phyloP scores from a whole-genome alignment of 2,329 filamentous ascomycete genomes.

The Trichoderma sp. region DNA sequence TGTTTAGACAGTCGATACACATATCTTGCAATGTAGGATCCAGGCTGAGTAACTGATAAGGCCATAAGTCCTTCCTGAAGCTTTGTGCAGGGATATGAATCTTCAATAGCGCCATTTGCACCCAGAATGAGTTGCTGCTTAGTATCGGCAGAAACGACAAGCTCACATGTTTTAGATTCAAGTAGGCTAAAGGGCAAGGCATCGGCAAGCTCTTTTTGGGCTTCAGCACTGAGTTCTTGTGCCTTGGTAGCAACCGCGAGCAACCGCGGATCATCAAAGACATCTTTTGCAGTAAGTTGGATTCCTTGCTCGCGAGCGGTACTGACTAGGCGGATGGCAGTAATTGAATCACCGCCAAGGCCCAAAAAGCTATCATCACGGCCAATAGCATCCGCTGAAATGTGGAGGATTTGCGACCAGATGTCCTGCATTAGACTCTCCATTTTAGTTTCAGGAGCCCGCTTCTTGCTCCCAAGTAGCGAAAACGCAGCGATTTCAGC shows the following conservation, averaged over 20 bases:
- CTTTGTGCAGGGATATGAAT: conserved; percentile 43
- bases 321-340: conserved; percentile 23
- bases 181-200: conserved; percentile 6
- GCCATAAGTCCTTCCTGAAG: conserved; percentile 45
- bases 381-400: conserved; percentile 23
- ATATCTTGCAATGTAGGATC: conserved; percentile 40
- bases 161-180: neutral
- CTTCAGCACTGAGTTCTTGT: neutral
- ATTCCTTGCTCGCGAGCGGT: conserved; percentile 20
- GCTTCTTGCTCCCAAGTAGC: conserved; percentile 2
- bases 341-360: conserved; percentile 42
- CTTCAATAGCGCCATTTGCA: conserved; percentile 29
- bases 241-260: conserved; percentile 8
- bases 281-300: conserved; percentile 13
- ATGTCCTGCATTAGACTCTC: conserved; percentile 22
- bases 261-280: conserved; percentile 23
- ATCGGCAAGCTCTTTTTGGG: neutral
- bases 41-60: conserved; percentile 35
- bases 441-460: conserved; percentile 4
- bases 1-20: conserved; percentile 29
- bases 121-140: neutral
- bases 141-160: neutral
- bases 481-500: conserved; percentile 9
- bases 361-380: conserved; percentile 26
- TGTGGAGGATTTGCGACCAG: conserved; percentile 27